phyloP scores from a whole-genome alignment of 106 monocot species.

The Ottelia alismoides region DNA sequence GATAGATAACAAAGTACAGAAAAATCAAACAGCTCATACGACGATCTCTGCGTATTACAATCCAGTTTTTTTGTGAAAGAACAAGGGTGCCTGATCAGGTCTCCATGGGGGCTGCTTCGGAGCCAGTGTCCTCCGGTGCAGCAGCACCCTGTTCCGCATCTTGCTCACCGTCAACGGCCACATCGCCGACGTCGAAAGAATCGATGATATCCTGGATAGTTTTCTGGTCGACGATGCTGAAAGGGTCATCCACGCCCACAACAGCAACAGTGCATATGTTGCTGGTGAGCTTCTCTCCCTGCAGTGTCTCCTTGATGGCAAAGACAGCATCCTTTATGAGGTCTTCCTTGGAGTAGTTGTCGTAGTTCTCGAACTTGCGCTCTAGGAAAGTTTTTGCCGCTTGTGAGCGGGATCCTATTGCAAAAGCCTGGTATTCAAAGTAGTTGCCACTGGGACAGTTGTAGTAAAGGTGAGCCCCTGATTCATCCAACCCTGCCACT shows the following conservation, averaged over 20 bases:
- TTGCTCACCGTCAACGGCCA: conserved; percentile 13
- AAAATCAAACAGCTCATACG: too few species aligned
- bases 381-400: conserved; percentile 92
- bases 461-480: conserved; percentile 89
- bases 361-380: conserved; percentile 36
- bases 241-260: conserved; percentile 64
- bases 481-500: conserved; percentile 85
- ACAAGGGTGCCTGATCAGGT: too few species aligned
- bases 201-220: conserved; percentile 64
- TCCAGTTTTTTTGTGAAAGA: too few species aligned
- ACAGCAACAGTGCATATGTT: conserved; percentile 78
- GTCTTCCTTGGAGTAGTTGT: conserved; percentile 54
- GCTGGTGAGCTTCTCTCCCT: conserved; percentile 81
- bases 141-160: background rate
- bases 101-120: conserved; percentile 13
- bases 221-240: conserved; percentile 45
- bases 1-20: too few species aligned
- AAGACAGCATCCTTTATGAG: conserved; percentile 86
- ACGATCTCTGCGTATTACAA: too few species aligned
- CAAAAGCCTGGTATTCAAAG: conserved; percentile 93
- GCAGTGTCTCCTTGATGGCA: conserved; percentile 86
- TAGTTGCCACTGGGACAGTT: conserved; percentile 98
- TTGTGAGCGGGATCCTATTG: conserved; percentile 91
- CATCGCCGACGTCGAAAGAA: conserved; percentile 47
- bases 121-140: background rate